Evolutionary conservation across 768 basidiomycete genomes (phyloP), one percentile per base, ranked within the genome.

Genomic region (Kwoniella pini): DNA sequence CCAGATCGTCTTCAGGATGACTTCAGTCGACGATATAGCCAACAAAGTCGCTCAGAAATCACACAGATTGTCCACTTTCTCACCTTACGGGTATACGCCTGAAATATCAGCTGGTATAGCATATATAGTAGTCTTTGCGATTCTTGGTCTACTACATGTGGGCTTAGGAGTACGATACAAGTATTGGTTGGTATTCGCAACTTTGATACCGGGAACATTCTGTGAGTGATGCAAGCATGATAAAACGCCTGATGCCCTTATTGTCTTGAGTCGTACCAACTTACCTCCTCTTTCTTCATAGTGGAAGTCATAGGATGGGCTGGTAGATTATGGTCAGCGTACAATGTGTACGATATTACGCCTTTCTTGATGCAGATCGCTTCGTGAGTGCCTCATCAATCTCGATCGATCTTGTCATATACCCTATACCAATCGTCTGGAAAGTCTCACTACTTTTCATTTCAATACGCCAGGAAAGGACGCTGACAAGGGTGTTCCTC

Each of bases 271-370:
- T 31, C 36, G n/a, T n/a, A n/a, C n/a, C n/a, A 36, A 36, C 33
- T 36, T 9, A 36, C 33, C 33, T 42, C n/a, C 19, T 42, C 19
- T 42, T 7, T 31, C 2, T 36, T 15, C 17, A 30, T 28, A 63
- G 53, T 69, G 31, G 74, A 75, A 57, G 60, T 74, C 27, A 10
- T 76, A 11, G 77, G 77, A 15, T 77, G 75, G 77, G 68, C 67
- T 0, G 75, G 71, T 4, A 59, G 77, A 21, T 53, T 71, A 17
- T 77, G 75, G 67, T 68, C 57, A n/a, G 46, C 65, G 12, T 53
- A 68, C 21, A 65, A 63, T n/a, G 64, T 63, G 2, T 31, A 43
- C 7, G 44, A 49, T 7, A 52, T 69, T 13, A 65, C 70, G 12
- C 69, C 70, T 0, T 76, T 72, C 64, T 46, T 73, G 26, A 68